These are phyloP conservation scores for Diplodia sapinea DNA, from an alignment of 2,329 filamentous ascomycete genomes.

Conservation along the genomic window DNA sequence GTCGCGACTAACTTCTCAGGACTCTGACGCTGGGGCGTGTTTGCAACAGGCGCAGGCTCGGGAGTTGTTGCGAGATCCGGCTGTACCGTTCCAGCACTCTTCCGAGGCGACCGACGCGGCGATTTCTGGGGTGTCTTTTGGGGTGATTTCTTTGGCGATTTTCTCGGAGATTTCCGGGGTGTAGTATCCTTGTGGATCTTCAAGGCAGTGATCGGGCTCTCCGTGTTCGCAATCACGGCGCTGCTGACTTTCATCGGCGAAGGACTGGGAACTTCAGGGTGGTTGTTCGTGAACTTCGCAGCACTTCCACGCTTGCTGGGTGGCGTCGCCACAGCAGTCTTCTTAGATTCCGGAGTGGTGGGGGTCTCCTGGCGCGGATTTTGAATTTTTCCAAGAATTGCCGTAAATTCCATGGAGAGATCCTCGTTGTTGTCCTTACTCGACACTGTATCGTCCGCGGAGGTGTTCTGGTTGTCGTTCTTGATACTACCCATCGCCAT, in stretches of 20 bases:
- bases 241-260: constrained; percentile 29
- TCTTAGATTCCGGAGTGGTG: constrained; percentile 32
- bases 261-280: constrained; percentile 28
- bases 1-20: neutral
- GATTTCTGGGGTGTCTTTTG: constrained; percentile 36
- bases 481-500: constrained; percentile 48
- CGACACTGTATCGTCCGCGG: constrained; percentile 25
- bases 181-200: constrained; percentile 37
- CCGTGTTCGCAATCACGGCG: constrained; percentile 12
- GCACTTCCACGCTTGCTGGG: constrained; percentile 31
- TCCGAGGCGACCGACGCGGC: constrained; percentile 40
- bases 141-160: constrained; percentile 38
- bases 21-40: neutral
- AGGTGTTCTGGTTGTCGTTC: constrained; percentile 14
- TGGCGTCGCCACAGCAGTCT: constrained; percentile 18
- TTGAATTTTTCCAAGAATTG: constrained; percentile 54
- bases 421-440: constrained; percentile 49
- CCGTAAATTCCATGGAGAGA: constrained; percentile 60
- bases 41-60: constrained; percentile 30
- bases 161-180: constrained; percentile 37
- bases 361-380: constrained; percentile 35
- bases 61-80: constrained; percentile 39
- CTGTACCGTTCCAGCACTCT: constrained; percentile 33
- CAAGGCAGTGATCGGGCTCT: constrained; percentile 27
- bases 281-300: constrained; percentile 31